Evolutionary conservation across 352 stramenopile genomes (phyloP).

Genomic region (Pythium dissotocum): DNA sequence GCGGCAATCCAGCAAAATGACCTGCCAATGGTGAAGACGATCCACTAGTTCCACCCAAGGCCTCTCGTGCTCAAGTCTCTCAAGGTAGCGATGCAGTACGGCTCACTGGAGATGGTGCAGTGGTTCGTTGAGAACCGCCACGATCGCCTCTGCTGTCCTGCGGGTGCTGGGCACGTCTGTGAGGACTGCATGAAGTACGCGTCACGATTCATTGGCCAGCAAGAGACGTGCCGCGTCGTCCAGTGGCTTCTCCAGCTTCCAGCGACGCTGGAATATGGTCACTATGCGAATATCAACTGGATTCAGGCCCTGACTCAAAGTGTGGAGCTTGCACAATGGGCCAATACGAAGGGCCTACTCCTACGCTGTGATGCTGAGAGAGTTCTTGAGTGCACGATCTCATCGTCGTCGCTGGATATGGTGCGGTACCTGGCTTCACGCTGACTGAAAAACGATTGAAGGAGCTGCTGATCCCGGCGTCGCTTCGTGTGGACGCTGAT

Average conservation of each 20-base stretch:
- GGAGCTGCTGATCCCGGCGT: not conserved
- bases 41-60: not conserved
- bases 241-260: not conserved
- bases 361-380: not conserved
- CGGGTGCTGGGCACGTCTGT: not conserved
- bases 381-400: not conserved
- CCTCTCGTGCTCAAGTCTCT: conserved; percentile 3
- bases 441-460: not conserved
- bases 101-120: conserved; percentile 3
- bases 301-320: not conserved
- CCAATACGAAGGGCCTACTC: not conserved
- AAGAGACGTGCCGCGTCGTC: not conserved
- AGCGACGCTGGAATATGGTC: not conserved
- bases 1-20: conserved; percentile 8
- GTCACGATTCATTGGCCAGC: not conserved
- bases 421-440: not conserved
- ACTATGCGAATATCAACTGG: not conserved
- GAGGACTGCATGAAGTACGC: not conserved
- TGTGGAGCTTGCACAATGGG: not conserved
- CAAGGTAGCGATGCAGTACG: not conserved
- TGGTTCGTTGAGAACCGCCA: conserved; percentile 14
- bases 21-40: not conserved
- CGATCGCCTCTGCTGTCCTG: not conserved
- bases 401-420: not conserved
- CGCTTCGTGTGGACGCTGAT: not conserved